Evolutionary conservation across 2,329 filamentous ascomycete genomes (phyloP).

Genomic region (Spiromastix sp.): DNA sequence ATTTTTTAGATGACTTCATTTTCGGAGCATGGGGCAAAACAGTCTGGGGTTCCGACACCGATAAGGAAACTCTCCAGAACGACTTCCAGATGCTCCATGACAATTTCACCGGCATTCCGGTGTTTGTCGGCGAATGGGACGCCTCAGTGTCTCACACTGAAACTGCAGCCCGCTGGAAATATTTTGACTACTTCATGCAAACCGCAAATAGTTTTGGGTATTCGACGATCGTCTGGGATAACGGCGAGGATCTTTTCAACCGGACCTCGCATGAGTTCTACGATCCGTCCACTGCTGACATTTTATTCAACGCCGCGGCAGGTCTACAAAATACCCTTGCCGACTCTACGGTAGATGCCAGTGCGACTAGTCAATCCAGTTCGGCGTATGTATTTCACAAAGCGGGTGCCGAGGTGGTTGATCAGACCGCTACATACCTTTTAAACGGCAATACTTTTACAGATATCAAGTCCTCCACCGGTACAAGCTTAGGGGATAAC

Average conservation of each 20-base stretch:
- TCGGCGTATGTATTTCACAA: constrained; percentile 48
- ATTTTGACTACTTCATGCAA: constrained; percentile 44
- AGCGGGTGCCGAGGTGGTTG: constrained; percentile 33
- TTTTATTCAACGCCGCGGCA: constrained; percentile 37
- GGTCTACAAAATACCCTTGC: constrained; percentile 41
- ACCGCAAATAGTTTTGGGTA: constrained; percentile 41
- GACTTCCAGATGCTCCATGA: constrained; percentile 43
- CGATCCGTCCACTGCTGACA: constrained; percentile 39
- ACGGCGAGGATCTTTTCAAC: constrained; percentile 46
- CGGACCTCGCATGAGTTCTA: constrained; percentile 40
- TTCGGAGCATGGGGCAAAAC: constrained; percentile 47
- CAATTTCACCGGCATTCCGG: constrained; percentile 46
- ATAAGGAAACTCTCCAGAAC: constrained; percentile 39
- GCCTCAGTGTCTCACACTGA: constrained; percentile 42
- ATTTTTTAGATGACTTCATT: constrained; percentile 24
- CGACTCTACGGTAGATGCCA: constrained; percentile 41
- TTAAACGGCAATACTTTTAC: constrained; percentile 46
- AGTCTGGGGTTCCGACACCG: constrained; percentile 46
- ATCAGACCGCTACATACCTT: constrained; percentile 38
- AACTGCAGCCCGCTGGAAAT: constrained; percentile 47
- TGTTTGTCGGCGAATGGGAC: constrained; percentile 50
- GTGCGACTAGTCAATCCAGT: constrained; percentile 36
- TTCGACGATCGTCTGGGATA: constrained; percentile 48
- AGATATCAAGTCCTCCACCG: constrained; percentile 29
- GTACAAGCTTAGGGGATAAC: constrained; percentile 25